Evolutionary conservation across 352 stramenopile species (phyloP).

Genomic region (Phytophthora tentaculata): DNA sequence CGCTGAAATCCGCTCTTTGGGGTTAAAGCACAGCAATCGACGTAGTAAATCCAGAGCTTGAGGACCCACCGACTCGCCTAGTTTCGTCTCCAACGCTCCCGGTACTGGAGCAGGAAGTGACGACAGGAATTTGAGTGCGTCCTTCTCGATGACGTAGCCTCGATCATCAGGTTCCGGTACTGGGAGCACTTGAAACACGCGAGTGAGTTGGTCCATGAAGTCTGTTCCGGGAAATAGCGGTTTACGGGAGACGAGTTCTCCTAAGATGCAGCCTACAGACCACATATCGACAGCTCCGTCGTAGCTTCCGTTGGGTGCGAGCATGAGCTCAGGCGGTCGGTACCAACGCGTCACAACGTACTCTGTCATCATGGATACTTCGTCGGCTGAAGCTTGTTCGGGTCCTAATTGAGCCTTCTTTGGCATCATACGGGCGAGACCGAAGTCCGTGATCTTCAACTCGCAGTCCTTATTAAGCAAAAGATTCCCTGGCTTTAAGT

Average conservation of each 20-base stretch:
- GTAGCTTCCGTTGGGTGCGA: slow-evolving; percentile 91
- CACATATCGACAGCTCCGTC: slow-evolving; percentile 88
- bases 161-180: slow-evolving; percentile 69
- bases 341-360: slow-evolving; percentile 94
- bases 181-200: slow-evolving; percentile 78
- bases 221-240: slow-evolving; percentile 81
- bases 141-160: slow-evolving; percentile 82
- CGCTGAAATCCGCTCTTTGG: slow-evolving; percentile 89
- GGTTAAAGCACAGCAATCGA: slow-evolving; percentile 92
- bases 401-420: slow-evolving; percentile 37
- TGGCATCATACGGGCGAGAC: slow-evolving; percentile 88
- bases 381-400: slow-evolving; percentile 20
- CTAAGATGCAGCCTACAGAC: slow-evolving; percentile 93
- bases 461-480: slow-evolving; percentile 94
- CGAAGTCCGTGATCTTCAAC: slow-evolving; percentile 95
- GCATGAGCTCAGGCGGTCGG: slow-evolving; percentile 92
- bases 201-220: slow-evolving; percentile 88
- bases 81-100: slow-evolving; percentile 63
- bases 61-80: slow-evolving; percentile 50
- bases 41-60: slow-evolving; percentile 85
- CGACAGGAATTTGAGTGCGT: slow-evolving; percentile 86
- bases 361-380: slow-evolving; percentile 83
- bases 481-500: slow-evolving; percentile 95
- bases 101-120: slow-evolving; percentile 60
- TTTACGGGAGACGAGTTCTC: slow-evolving; percentile 86